These are phyloP conservation scores for Trichoderma koningii DNA, from an alignment of 2,329 filamentous ascomycete genomes.

Conservation along the genomic window DNA sequence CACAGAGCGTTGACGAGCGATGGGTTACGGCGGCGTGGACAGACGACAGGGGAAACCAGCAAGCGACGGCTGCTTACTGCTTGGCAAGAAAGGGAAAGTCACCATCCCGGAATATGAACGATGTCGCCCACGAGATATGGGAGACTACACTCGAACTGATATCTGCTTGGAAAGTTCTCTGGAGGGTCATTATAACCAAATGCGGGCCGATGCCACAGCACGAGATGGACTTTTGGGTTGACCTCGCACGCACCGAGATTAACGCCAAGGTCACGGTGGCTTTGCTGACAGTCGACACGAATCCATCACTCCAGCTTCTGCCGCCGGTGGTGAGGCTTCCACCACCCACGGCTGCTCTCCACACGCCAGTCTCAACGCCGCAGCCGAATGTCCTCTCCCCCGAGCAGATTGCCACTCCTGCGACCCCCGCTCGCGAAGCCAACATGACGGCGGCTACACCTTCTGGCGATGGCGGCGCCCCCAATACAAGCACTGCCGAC, in stretches of 20 bases:
- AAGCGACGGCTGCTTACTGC: constrained; percentile 73
- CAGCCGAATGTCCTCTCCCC: constrained; percentile 62
- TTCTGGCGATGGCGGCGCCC: constrained; percentile 45
- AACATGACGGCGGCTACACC: constrained; percentile 49
- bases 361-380: constrained; percentile 70
- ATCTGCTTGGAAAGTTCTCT: constrained; percentile 68
- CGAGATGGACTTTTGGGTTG: constrained; percentile 63
- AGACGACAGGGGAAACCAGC: constrained; percentile 72
- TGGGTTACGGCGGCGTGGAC: constrained; percentile 84
- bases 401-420: constrained; percentile 56
- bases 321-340: constrained; percentile 57
- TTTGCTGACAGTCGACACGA: constrained; percentile 65
- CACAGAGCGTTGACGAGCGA: constrained; percentile 70
- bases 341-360: constrained; percentile 49
- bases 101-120: constrained; percentile 56
- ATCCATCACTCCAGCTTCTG: constrained; percentile 64
- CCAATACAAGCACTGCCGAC: constrained; percentile 45
- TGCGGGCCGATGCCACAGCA: constrained; percentile 67
- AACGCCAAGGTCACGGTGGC: constrained; percentile 57
- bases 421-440: constrained; percentile 50
- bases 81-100: constrained; percentile 60
- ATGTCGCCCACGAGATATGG: constrained; percentile 77
- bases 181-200: constrained; percentile 76
- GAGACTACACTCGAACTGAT: constrained; percentile 74
- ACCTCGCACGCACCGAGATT: constrained; percentile 54